Conservation (phyloP, 2,329 filamentous ascomycete genomes). For the Verticillium dahliae region DNA sequence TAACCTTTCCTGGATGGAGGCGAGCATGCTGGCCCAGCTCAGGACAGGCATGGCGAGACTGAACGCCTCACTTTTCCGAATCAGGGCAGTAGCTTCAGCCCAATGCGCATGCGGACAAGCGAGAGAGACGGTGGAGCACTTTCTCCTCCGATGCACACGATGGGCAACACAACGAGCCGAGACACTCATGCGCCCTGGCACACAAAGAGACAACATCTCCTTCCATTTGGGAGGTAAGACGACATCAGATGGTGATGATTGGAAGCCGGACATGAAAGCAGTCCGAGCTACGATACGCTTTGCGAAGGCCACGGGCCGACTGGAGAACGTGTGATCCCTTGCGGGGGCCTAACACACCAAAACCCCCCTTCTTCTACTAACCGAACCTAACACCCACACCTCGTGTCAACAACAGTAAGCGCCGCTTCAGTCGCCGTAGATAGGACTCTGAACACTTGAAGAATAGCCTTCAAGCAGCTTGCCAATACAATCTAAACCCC, state of each 20-base stretch:
- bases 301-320: constrained; percentile 18
- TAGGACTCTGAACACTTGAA: constrained; percentile 13
- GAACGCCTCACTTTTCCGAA: constrained; percentile 10
- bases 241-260: constrained; percentile 14
- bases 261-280: constrained; percentile 20
- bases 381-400: neutral
- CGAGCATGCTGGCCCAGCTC: constrained; percentile 12
- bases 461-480: constrained; percentile 11
- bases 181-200: neutral
- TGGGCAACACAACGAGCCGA: constrained; percentile 14
- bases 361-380: constrained; percentile 1
- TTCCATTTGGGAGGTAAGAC: neutral
- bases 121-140: constrained; percentile 19
- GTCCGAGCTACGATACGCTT: constrained; percentile 21
- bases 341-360: neutral
- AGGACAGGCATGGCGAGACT: constrained; percentile 13
- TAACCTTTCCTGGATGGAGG: constrained; percentile 10
- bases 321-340: constrained; percentile 7
- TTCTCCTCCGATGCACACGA: constrained; percentile 19
- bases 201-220: neutral
- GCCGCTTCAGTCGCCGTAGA: neutral
- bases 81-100: constrained; percentile 2
- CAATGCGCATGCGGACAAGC: constrained; percentile 9
- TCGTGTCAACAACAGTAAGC: constrained; percentile 5
- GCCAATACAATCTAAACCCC: constrained; percentile 5